These are phyloP conservation scores for Boletus edulis DNA, from an alignment of 768 basidiomycete species.

Conservation along the genomic window DNA sequence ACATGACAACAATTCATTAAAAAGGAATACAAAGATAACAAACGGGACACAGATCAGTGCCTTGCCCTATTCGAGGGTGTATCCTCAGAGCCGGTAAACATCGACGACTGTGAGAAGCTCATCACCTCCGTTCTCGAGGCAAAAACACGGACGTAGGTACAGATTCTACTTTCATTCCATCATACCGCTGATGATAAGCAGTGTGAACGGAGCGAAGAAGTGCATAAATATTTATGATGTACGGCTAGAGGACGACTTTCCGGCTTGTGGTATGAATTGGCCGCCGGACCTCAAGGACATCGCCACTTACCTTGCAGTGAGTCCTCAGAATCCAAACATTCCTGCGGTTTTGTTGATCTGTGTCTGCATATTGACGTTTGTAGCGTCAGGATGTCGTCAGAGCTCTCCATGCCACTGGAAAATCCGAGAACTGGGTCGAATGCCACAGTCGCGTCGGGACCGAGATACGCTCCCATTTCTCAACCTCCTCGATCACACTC, in stretches of 20 bases:
- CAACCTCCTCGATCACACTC: conserved; percentile 70
- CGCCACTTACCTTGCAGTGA: conserved; percentile 75
- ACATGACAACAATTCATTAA: not conserved
- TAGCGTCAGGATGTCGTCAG: conserved; percentile 78
- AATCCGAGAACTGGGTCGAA: conserved; percentile 84
- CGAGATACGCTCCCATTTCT: conserved; percentile 53
- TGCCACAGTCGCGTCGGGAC: conserved; percentile 67
- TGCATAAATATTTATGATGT: conserved; percentile 97
- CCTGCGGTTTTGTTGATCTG: not conserved
- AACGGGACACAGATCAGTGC: conserved; percentile 60
- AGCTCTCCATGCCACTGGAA: conserved; percentile 78
- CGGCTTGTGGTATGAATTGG: conserved; percentile 98
- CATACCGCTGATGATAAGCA: conserved; percentile 27
- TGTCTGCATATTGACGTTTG: not conserved
- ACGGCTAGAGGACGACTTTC: conserved; percentile 78
- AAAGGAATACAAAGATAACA: conserved; percentile 62
- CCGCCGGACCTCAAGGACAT: conserved; percentile 80
- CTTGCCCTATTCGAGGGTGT: conserved; percentile 38
- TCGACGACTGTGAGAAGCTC: conserved; percentile 60
- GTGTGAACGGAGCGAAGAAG: conserved; percentile 63
- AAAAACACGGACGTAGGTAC: conserved; percentile 23
- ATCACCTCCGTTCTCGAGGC: conserved; percentile 40
- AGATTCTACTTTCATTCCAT: not conserved
- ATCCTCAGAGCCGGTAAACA: conserved; percentile 52
- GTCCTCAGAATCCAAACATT: conserved; percentile 28